These are phyloP conservation scores for Hypoxylon sp. DNA, from an alignment of 2,329 filamentous ascomycete genomes.

Conservation along the genomic window DNA sequence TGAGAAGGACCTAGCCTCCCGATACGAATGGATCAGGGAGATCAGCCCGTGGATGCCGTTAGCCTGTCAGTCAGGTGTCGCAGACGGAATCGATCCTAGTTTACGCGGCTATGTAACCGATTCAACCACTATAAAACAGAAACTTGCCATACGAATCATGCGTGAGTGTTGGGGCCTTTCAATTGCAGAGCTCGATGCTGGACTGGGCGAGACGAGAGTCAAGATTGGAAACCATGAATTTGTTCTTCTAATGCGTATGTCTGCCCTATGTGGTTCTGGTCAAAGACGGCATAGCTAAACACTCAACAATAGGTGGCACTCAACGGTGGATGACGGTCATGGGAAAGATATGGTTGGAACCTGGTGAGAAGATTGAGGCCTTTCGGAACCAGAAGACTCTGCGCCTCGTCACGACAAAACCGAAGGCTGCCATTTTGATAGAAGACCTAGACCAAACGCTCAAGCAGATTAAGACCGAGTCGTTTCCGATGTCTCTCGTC, in stretches of 20 bases:
- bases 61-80: conserved; percentile 20
- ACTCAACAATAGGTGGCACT: conserved; percentile 51
- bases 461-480: conserved; percentile 41
- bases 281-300: conserved; percentile 21
- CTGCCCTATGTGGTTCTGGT: conserved; percentile 21
- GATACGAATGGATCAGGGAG: conserved; percentile 57
- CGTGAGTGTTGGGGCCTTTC: conserved; percentile 65
- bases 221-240: conserved; percentile 59
- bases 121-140: conserved; percentile 56
- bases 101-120: conserved; percentile 52
- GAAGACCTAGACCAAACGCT: conserved; percentile 53
- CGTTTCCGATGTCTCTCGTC: conserved; percentile 48
- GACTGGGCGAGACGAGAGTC: conserved; percentile 58
- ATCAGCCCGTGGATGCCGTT: conserved; percentile 60
- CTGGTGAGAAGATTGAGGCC: conserved; percentile 57
- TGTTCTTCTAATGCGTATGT: conserved; percentile 60
- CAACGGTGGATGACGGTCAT: conserved; percentile 54
- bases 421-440: conserved; percentile 55
- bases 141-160: conserved; percentile 60
- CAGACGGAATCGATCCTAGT: conserved; percentile 37
- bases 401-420: conserved; percentile 55
- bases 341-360: conserved; percentile 49
- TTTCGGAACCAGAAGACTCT: conserved; percentile 49
- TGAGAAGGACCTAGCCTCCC: conserved; percentile 14
- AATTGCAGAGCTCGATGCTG: conserved; percentile 60